Evolutionary conservation across 2,329 filamentous ascomycete genomes (phyloP).

Genomic region (Trichoderma endophyticum): DNA sequence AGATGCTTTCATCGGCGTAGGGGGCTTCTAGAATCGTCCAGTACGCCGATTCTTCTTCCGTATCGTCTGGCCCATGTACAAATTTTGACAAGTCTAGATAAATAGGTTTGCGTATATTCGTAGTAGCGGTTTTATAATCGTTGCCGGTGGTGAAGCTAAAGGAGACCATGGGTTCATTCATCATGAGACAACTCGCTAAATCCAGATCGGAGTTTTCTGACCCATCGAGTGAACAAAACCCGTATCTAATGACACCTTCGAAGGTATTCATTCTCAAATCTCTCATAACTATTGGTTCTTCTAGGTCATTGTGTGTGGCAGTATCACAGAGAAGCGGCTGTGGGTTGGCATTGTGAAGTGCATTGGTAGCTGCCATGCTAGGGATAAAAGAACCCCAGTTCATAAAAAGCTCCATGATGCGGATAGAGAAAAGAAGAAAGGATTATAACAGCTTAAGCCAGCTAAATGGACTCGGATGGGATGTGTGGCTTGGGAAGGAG

Average conservation of each 20-base stretch:
- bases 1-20: neutral
- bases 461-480: no score
- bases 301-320: neutral
- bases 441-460: neutral
- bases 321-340: neutral
- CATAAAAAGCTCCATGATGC: neutral
- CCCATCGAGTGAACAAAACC: neutral
- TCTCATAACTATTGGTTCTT: neutral
- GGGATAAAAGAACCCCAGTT: neutral
- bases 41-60: neutral
- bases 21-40: no score
- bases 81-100: neutral
- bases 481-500: neutral
- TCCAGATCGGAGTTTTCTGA: neutral
- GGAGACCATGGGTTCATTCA: no score
- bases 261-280: neutral
- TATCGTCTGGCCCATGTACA: neutral
- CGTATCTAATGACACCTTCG: neutral
- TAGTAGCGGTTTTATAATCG: neutral
- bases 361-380: neutral
- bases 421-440: neutral
- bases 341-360: neutral
- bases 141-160: neutral
- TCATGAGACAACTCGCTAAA: no score
- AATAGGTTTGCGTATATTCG: neutral